Base-by-base conservation (phyloP, 2,329 filamentous ascomycete genomes). In the Tolypocladium pustulatum region DNA sequence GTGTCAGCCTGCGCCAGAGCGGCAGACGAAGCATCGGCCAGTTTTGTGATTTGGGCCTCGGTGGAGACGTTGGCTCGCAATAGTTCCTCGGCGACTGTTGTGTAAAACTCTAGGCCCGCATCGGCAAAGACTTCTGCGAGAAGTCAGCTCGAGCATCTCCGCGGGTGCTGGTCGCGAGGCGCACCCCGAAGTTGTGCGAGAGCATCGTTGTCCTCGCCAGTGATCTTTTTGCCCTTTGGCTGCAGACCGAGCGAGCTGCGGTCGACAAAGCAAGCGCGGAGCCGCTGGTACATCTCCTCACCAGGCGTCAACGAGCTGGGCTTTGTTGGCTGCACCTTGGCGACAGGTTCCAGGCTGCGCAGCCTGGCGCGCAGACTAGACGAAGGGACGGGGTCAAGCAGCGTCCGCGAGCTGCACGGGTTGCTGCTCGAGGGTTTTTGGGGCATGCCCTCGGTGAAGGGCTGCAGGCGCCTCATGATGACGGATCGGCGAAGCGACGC, bases 291-390 rank as follows among this genome's bases (percentile, higher is more conserved):
- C 13, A 69, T 32, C 5, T 66, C 59, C 1, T 58, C 58, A 36
- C 61, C 61, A 0, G 57, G 57, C 2, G 58, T 27, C 1, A 54
- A 34, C 10, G 61, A 57, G 12, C 49, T 5, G 4, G 62, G 59
- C 9, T 60, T 59, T 6, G 54, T 51, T 7, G 58, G 54, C 5
- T 38, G n/a, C 5, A 30, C 43, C 41, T 46, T 36, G 36, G 34
- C n/a, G 3, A 30, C 37, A 2, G 53, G 59, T 2, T 65, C 64
- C 3, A 64, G 61, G 15, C 65, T 70, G 12, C 66, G 65, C 15
- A 72, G 64, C 9, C 69, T 68, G 38, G 65, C 65, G 25, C 69
- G 65, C 1, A 72, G 56, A 0, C 63, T 68, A 0, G 66, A 66
- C 0, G 67, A 64, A n/a, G 63, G 65, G 32, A 27, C 55, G 15